Percentiles rank a stretch among this genome's conserved stretches.
Evolutionary conservation across 1,139 yeast species (phyloP).

Genomic region (Lodderomyces pseudojiufengensis): DNA sequence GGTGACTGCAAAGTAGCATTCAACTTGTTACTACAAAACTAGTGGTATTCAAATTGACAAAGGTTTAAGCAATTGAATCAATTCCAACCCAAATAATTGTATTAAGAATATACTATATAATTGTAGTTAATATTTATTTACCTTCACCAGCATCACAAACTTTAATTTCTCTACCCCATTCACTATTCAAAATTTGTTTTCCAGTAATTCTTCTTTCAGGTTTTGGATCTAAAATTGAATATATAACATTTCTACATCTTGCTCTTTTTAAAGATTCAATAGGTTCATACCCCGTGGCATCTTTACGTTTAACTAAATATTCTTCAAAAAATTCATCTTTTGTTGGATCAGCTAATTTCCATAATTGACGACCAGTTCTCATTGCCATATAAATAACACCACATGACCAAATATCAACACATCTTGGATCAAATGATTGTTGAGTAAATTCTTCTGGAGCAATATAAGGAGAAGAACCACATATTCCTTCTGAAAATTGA

Average conservation of each 20-base stretch:
- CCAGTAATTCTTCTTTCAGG: slow-evolving; percentile 86
- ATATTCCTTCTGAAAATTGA: slow-evolving; percentile 78
- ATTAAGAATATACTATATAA: too few species aligned
- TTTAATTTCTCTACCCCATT: slow-evolving; percentile 85
- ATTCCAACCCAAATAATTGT: too few species aligned
- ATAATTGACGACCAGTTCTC: slow-evolving; percentile 92
- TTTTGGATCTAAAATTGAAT: slow-evolving; percentile 86
- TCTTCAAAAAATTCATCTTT: slow-evolving; percentile 78
- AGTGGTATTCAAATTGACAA: too few species aligned
- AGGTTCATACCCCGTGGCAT: slow-evolving; percentile 84
- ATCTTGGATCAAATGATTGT: slow-evolving; percentile 79
- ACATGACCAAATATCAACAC: slow-evolving; percentile 94
- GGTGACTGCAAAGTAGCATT: too few species aligned
- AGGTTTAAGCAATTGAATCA: too few species aligned
- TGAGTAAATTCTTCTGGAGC: slow-evolving; percentile 91
- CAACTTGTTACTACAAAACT: too few species aligned
- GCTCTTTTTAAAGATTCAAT: slow-evolving; percentile 80
- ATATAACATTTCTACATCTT: slow-evolving; percentile 85
- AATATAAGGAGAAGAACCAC: slow-evolving; percentile 89
- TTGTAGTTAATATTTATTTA: too few species aligned
- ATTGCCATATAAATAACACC: slow-evolving; percentile 98
- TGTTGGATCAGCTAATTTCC: slow-evolving; percentile 75
- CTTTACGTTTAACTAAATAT: slow-evolving; percentile 73
- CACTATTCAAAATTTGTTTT: slow-evolving; percentile 82
- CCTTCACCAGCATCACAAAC: slow-evolving; percentile 64